Evolutionary conservation across 441 rosid genomes (phyloP), one percentile per base, ranked within the genome.

Genomic region (Mallotus japonicus): DNA sequence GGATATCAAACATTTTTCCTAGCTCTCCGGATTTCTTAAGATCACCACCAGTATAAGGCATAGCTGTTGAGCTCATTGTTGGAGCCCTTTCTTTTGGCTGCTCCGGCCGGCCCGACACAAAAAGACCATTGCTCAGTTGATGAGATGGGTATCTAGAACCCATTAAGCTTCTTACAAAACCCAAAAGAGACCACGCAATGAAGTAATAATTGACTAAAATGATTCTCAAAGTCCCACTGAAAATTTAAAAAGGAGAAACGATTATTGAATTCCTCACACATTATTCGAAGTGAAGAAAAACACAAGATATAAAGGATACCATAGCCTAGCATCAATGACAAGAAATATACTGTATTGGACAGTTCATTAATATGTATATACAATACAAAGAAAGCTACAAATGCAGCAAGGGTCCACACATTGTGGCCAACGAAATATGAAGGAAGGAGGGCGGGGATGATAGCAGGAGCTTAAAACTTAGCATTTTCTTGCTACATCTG

Each of bases 1-100:
- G 89, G 44, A 95, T 87, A 79, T 93, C 97, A 78, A 95, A 92
- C 99, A 95, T 95, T 85, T 88, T 92, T 86, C 99, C 98, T 34
- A 95, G 78, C 71, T 95, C 96, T 80, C 99, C 99, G 9, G 97
- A 95, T 72, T 83, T 92, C 76, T 95, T 90, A 54, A 95, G 89
- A 77, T 95, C 98, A 69, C 98, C 98, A 44, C 99, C 98, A 1
- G 96, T 96, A 75, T 93, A 96, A 22, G 98, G 97, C 97, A 92
- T 89, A 69, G 99, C 93, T 49, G 80, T 89, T 11, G 98, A 90
- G 73, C 93, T 96, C 97, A 96, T 90, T n/a, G 97, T 90, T 0
- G 99, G 97, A 72, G 91, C 65, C 79, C 89, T 87, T 83, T 96
- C 99, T 81, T 96, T 93, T 5, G 97, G 93, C 84, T 92, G 99